These are phyloP conservation scores for Pseudogymnoascus sp. DNA, from an alignment of 2,329 filamentous ascomycete genomes.

Conservation along the genomic window DNA sequence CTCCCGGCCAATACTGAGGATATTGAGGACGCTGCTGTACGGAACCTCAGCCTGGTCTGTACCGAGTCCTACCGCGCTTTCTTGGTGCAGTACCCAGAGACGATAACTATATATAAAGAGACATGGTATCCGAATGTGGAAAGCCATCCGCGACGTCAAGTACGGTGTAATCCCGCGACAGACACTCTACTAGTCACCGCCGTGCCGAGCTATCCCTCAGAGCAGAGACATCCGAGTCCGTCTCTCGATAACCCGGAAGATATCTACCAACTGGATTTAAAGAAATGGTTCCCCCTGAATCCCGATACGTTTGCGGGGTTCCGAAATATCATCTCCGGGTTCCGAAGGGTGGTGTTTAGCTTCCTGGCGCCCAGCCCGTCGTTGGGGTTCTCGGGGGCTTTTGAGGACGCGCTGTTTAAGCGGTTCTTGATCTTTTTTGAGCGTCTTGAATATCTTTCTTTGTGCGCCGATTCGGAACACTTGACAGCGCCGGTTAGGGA, in stretches of 20 bases:
- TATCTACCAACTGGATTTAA: slow-evolving; percentile 10
- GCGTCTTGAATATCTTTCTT: slow-evolving; percentile 10
- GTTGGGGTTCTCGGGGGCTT: neutral
- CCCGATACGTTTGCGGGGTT: slow-evolving; percentile 11
- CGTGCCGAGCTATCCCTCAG: slow-evolving; percentile 11
- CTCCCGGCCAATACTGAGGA: slow-evolving; percentile 10
- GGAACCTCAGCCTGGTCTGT: slow-evolving; percentile 11
- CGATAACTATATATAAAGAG: slow-evolving; percentile 11
- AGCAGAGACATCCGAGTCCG: slow-evolving; percentile 11
- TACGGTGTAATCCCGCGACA: slow-evolving; percentile 12
- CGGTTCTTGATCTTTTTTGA: slow-evolving; percentile 13
- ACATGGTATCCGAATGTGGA: slow-evolving; percentile 9
- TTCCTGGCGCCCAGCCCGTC: slow-evolving; percentile 5
- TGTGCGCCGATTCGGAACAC: slow-evolving; percentile 9
- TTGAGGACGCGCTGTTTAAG: slow-evolving; percentile 9
- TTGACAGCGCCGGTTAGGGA: slow-evolving; percentile 7
- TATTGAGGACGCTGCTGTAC: slow-evolving; percentile 13
- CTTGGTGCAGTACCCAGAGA: slow-evolving; percentile 12
- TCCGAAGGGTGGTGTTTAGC: slow-evolving; percentile 11
- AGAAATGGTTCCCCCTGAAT: slow-evolving; percentile 12
- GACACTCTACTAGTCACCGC: slow-evolving; percentile 11
- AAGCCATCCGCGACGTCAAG: slow-evolving; percentile 12
- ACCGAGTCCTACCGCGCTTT: slow-evolving; percentile 10
- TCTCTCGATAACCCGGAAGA: slow-evolving; percentile 10
- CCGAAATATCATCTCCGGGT: slow-evolving; percentile 11